phyloP scores from a whole-genome alignment of 345 rosid species.

The Eucalyptus decipiens region DNA sequence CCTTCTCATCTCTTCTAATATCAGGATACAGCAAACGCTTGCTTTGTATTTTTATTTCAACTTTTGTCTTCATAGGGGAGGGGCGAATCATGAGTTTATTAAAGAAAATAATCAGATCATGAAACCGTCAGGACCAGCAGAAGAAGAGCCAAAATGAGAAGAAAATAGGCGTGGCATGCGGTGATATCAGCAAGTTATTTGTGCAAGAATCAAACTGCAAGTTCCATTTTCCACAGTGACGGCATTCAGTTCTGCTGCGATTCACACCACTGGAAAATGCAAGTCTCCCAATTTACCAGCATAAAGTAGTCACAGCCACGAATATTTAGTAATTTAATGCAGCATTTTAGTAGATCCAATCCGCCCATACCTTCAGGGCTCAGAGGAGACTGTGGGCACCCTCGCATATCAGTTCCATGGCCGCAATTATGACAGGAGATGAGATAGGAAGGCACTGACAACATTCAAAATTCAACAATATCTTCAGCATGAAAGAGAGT shows the following conservation, averaged over 20 bases:
- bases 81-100: background rate
- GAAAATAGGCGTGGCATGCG: background rate
- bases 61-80: background rate
- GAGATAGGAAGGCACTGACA: conserved; percentile 54
- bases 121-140: background rate
- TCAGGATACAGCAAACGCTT: background rate
- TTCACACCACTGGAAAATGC: background rate
- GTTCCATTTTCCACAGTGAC: background rate
- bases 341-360: background rate
- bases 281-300: background rate
- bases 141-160: background rate
- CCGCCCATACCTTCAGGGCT: conserved; percentile 42
- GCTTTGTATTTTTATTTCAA: background rate
- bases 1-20: background rate
- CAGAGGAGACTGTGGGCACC: conserved; percentile 87
- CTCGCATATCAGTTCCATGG: conserved; percentile 91
- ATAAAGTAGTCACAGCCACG: background rate
- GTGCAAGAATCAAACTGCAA: background rate
- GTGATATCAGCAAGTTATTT: background rate
- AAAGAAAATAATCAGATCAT: background rate
- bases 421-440: conserved; percentile 85
- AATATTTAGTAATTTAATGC: background rate
- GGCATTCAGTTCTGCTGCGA: background rate
- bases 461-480: background rate
- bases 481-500: background rate